phyloP scores from a whole-genome alignment of 768 basidiomycete genomes.

The Plicaturopsis crispa region DNA sequence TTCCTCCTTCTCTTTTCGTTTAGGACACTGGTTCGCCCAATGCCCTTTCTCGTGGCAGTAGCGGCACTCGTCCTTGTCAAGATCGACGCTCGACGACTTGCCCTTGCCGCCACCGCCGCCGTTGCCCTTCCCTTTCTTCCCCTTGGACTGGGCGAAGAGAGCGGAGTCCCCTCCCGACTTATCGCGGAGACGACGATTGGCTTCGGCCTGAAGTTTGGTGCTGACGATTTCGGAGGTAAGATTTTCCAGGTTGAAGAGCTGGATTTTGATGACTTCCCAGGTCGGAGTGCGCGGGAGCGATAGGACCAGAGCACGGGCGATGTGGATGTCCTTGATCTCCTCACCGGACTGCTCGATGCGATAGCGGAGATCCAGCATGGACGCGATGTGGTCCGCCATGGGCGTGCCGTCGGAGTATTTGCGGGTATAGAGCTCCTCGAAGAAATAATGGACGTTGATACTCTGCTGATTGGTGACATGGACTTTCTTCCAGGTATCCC shows the following conservation, averaged over 20 bases:
- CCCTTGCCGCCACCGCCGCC: background rate
- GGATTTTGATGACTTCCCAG: too few species aligned
- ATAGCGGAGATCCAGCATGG: conserved; percentile 7
- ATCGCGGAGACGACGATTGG: conserved; percentile 1
- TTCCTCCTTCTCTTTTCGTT: too few species aligned
- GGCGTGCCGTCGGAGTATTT: conserved; percentile 7
- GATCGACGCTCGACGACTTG: too few species aligned
- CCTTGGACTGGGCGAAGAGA: background rate
- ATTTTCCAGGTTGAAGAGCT: too few species aligned
- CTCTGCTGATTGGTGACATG: conserved; percentile 8
- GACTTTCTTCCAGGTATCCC: too few species aligned
- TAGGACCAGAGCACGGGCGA: conserved; percentile 3
- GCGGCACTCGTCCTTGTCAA: conserved; percentile 11
- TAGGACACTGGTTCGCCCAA: conserved; percentile 12
- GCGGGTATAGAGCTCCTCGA: conserved; percentile 8
- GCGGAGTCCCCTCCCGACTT: too few species aligned
- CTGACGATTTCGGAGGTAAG: conserved; percentile 5
- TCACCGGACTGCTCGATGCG: conserved; percentile 6
- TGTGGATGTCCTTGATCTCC: conserved; percentile 4
- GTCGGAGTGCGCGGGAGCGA: conserved; percentile 1
- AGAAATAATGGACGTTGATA: conserved; percentile 10
- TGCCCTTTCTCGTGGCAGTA: conserved; percentile 12
- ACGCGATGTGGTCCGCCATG: too few species aligned
- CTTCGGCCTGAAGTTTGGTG: conserved; percentile 4
- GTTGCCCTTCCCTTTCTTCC: background rate